Evolutionary conservation across 1,139 yeast species (phyloP).

Genomic region (Magnusiomyces paraingens): DNA sequence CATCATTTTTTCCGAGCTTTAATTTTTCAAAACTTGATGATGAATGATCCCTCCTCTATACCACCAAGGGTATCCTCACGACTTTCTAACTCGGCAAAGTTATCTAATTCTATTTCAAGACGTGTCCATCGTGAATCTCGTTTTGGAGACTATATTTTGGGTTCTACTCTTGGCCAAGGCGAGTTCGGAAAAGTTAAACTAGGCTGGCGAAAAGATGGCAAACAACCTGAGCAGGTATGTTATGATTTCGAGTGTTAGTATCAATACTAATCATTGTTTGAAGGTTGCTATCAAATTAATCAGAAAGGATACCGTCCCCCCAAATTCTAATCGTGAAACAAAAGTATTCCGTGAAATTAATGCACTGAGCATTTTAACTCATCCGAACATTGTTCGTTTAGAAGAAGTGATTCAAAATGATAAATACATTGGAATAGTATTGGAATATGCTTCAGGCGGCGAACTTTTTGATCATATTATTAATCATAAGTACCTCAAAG

Average conservation of each 20-base stretch:
- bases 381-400: conserved; percentile 86
- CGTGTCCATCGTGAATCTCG: conserved; percentile 35
- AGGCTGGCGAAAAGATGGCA: conserved; percentile 74
- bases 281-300: conserved; percentile 93
- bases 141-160: conserved; percentile 83
- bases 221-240: conserved; percentile 14
- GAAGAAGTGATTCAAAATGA: conserved; percentile 94
- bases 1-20: not conserved
- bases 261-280: not conserved
- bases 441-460: conserved; percentile 96
- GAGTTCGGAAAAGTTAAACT: conserved; percentile 95
- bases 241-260: not conserved
- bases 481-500: conserved; percentile 80
- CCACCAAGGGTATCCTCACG: conserved; percentile 16
- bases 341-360: conserved; percentile 92
- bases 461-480: conserved; percentile 91
- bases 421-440: conserved; percentile 89
- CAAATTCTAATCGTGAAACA: conserved; percentile 76
- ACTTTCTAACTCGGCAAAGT: conserved; percentile 16
- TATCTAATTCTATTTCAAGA: conserved; percentile 16
- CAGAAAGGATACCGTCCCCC: conserved; percentile 72
- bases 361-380: conserved; percentile 76
- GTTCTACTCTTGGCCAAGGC: conserved; percentile 96
- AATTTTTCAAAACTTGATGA: no score
- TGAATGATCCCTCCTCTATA: not conserved